These are phyloP conservation scores for Citrus unshiu DNA, from an alignment of 345 rosid species.

Conservation along the genomic window DNA sequence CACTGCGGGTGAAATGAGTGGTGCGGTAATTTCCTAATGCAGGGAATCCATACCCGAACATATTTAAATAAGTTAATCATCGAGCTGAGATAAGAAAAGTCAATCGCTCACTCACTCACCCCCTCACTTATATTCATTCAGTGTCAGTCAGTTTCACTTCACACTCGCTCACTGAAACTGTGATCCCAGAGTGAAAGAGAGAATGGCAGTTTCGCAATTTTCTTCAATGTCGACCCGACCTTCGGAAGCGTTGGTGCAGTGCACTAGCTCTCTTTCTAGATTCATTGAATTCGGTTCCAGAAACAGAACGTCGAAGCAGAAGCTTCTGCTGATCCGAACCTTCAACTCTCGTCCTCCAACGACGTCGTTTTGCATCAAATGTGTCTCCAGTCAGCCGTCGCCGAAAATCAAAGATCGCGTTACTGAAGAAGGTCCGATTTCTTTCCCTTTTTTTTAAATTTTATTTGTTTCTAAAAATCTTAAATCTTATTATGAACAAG, in stretches of 20 bases:
- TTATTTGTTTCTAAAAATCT: not conserved
- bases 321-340: constrained; percentile 24
- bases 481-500: too few relatives aligned
- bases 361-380: constrained; percentile 24
- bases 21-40: not conserved
- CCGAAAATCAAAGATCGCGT: constrained; percentile 26
- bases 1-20: not conserved
- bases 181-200: constrained; percentile 8
- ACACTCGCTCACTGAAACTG: not conserved
- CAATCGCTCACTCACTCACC: not conserved
- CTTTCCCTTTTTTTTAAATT: not conserved
- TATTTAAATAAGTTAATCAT: not conserved
- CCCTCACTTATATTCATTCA: not conserved
- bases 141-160: not conserved
- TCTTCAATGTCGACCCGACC: constrained; percentile 12
- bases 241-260: constrained; percentile 7
- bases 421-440: constrained; percentile 34
- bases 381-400: constrained; percentile 34
- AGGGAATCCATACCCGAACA: not conserved
- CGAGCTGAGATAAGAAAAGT: not conserved
- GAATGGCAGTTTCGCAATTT: constrained; percentile 14
- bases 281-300: constrained; percentile 27
- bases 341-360: constrained; percentile 10
- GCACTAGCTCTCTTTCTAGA: constrained; percentile 24
- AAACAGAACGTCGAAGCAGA: constrained; percentile 13